Percentiles rank a stretch among this genome's conserved stretches.
phyloP scores from a whole-genome alignment of 768 basidiomycete genomes.

The Russula vinacea region DNA sequence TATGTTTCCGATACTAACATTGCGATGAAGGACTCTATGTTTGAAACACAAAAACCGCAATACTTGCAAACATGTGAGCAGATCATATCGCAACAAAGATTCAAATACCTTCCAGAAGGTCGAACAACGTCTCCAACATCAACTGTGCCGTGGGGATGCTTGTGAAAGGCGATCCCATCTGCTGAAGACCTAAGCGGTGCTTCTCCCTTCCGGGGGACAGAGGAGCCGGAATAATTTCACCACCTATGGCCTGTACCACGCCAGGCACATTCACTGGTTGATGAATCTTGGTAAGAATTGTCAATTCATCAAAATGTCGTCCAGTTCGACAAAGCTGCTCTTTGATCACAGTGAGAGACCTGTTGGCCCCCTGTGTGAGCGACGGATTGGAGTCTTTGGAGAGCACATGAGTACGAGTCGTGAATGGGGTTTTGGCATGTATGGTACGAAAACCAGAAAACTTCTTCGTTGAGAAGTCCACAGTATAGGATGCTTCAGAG shows the following conservation, averaged over 20 bases:
- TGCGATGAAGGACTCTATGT: neutral
- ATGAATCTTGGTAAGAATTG: neutral
- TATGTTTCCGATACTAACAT: conserved; percentile 7
- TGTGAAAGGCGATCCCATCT: conserved; percentile 2
- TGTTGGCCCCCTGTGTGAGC: neutral
- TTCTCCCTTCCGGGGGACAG: neutral
- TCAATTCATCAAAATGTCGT: too few species aligned
- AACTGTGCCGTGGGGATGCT: neutral
- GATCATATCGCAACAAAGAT: too few species aligned
- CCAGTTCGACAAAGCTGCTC: neutral
- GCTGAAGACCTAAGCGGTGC: conserved; percentile 9
- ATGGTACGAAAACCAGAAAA: neutral
- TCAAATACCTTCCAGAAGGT: conserved; percentile 12
- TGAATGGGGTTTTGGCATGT: conserved; percentile 9
- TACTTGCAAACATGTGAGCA: too few species aligned
- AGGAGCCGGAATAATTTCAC: neutral
- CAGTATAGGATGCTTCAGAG: neutral
- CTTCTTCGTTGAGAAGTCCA: neutral
- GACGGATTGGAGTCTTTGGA: neutral
- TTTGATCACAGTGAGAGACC: neutral
- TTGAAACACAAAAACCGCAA: conserved; percentile 3
- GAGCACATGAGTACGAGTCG: conserved; percentile 4
- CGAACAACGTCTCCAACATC: conserved; percentile 11
- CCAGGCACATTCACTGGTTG: neutral
- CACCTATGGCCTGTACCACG: conserved; percentile 6